Base-by-base conservation (phyloP, 208 protist genomes). In the Leishmania tarentolae region DNA sequence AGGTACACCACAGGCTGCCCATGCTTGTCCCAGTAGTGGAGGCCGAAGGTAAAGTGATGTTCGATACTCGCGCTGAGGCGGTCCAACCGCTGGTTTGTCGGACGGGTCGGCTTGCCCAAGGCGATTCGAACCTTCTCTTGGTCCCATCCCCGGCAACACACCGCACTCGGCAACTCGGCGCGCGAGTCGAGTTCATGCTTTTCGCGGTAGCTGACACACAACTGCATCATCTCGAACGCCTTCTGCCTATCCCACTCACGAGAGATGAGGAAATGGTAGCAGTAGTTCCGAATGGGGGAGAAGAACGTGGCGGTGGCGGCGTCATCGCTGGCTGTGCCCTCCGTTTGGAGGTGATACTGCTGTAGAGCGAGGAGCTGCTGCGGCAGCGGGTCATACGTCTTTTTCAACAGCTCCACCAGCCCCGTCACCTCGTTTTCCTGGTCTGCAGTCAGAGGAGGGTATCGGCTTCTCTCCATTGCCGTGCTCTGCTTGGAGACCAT, bases 141-240 rank as follows among this genome's bases (percentile, higher is more conserved):
- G 57, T 92, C 87, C 68, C 78, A 94, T 3, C 91, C 92, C 31
- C 87, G 87, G 17, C 92, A 52, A 5, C 78, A 82, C n/a, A 93
- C 75, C 0, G 90, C 79, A 19, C 78, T 44, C 5, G 90, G 90
- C 52, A 91, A 83, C 40, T 86, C 42, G 8, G 59, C 71, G 31
- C 87, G 73, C 15, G 76, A 69, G 71, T 95, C 89, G n/a, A 93
- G 68, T 59, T 88, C 59, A 50, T 86, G 31, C n/a, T 78, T 35
- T 35, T 79, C 78, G 37, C 90, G 88, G 65, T 91, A 90, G 61
- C 72, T 52, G 37, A 88, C 44, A 2, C 69, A 76, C 1, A 71
- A 42, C 19, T 88, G 40, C 17, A 88, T 19, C 90, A 95, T 93
- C 57, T 85, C 83, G 13, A 92, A 76, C 4, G 92, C 90, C 71